A percentile compares a stretch with the other conserved stretches of the same genome.
Evolutionary conservation across 768 basidiomycete species (phyloP).

Genomic region (Russula emetica): DNA sequence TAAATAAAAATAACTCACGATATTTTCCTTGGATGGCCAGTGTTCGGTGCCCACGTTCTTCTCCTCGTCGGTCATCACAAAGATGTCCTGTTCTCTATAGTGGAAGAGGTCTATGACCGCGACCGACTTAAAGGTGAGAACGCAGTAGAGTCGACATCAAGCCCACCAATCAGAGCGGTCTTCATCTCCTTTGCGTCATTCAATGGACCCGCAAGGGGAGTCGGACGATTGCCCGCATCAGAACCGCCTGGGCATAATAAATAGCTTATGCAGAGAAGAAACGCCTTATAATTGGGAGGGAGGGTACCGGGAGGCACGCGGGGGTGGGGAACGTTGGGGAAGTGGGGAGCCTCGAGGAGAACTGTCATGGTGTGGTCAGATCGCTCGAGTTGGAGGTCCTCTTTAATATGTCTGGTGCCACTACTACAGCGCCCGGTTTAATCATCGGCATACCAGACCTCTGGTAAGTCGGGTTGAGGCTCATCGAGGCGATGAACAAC

Average conservation of each 20-base stretch:
- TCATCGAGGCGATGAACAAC: too few relatives aligned
- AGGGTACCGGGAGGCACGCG: not conserved
- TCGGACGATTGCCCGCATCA: not conserved
- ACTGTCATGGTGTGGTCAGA: not conserved
- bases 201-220: slow-evolving; percentile 7
- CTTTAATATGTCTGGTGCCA: not conserved
- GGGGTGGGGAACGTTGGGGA: not conserved
- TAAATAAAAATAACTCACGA: slow-evolving; percentile 13
- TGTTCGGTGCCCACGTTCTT: not conserved
- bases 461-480: too few relatives aligned
- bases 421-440: not conserved
- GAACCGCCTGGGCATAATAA: not conserved
- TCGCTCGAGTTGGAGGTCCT: not conserved
- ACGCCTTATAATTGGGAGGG: not conserved
- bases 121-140: not conserved
- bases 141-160: not conserved
- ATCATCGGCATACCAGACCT: too few relatives aligned
- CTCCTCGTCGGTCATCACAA: slow-evolving; percentile 25
- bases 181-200: slow-evolving; percentile 19
- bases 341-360: not conserved
- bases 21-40: slow-evolving; percentile 23
- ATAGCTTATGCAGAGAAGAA: slow-evolving; percentile 9
- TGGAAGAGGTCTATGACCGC: slow-evolving; percentile 2
- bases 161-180: slow-evolving; percentile 18
- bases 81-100: slow-evolving; percentile 13